These are phyloP conservation scores for Piper betle DNA, from an alignment of 164 flowering plant species.

Conservation along the genomic window DNA sequence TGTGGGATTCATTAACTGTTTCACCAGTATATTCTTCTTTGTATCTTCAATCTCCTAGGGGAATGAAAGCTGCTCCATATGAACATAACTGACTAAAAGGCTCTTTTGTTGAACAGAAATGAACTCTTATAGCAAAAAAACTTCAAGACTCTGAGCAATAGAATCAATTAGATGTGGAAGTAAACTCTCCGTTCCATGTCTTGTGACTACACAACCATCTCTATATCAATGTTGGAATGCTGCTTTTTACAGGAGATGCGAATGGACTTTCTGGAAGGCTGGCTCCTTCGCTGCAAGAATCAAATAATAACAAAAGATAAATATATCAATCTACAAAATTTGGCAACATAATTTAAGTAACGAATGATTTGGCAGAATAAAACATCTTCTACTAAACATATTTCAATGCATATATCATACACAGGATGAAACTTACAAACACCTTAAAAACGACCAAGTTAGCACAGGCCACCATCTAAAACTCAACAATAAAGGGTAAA, in stretches of 20 bases:
- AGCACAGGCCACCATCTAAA: no score
- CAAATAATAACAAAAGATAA: background rate
- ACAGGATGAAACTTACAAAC: no score
- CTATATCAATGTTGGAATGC: slow-evolving; percentile 36
- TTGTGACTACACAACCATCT: slow-evolving; percentile 7
- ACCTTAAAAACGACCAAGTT: no score
- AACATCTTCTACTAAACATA: no score
- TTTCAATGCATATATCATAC: no score
- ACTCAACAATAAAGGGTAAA: no score
- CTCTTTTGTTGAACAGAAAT: background rate
- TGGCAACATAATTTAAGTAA: no score
- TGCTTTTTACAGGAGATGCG: slow-evolving; percentile 28
- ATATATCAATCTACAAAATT: background rate
- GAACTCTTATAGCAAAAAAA: background rate
- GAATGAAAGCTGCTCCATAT: slow-evolving; percentile 4
- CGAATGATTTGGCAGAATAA: no score
- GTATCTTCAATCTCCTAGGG: slow-evolving; percentile 7
- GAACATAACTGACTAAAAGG: background rate
- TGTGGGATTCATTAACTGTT: slow-evolving; percentile 14
- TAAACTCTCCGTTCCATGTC: slow-evolving; percentile 8
- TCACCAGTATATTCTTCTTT: background rate
- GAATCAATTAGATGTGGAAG: slow-evolving; percentile 9
- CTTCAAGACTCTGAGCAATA: slow-evolving; percentile 8
- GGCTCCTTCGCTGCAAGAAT: slow-evolving; percentile 28
- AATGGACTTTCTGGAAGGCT: slow-evolving; percentile 68